Conservation (phyloP, 352 stramenopile genomes). For the Globisporangium acanthophoron region DNA sequence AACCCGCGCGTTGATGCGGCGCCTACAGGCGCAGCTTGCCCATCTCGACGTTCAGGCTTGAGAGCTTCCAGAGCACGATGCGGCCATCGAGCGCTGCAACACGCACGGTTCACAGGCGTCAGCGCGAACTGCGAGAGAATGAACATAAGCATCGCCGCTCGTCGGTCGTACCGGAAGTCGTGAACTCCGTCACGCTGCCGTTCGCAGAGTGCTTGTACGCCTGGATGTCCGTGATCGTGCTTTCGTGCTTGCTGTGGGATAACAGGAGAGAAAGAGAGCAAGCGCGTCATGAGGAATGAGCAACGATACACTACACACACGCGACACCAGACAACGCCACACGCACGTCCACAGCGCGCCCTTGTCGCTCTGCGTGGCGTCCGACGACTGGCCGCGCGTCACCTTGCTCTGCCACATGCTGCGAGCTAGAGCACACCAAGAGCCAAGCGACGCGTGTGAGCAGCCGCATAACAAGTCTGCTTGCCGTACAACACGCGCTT, state of each 20-base stretch:
- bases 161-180: slow-evolving; percentile 59
- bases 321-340: neutral
- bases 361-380: slow-evolving; percentile 78
- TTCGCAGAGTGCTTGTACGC: slow-evolving; percentile 42
- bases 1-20: neutral
- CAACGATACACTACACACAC: neutral
- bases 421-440: slow-evolving; percentile 26
- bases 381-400: slow-evolving; percentile 71
- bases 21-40: slow-evolving; percentile 70
- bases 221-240: slow-evolving; percentile 82
- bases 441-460: neutral
- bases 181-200: slow-evolving; percentile 68
- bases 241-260: slow-evolving; percentile 69
- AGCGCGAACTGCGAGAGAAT: no score
- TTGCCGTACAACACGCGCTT: neutral
- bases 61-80: slow-evolving; percentile 76
- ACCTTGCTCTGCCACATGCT: slow-evolving; percentile 87
- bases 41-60: slow-evolving; percentile 71
- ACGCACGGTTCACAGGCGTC: neutral
- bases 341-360: slow-evolving; percentile 79
- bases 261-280: neutral
- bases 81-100: slow-evolving; percentile 70
- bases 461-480: no score
- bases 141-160: neutral
- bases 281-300: neutral